A percentile compares a stretch with the other conserved stretches of the same genome.
Evolutionary conservation across 2,329 filamentous ascomycete species (phyloP).

Genomic region (Aphanoascus verrucosus): DNA sequence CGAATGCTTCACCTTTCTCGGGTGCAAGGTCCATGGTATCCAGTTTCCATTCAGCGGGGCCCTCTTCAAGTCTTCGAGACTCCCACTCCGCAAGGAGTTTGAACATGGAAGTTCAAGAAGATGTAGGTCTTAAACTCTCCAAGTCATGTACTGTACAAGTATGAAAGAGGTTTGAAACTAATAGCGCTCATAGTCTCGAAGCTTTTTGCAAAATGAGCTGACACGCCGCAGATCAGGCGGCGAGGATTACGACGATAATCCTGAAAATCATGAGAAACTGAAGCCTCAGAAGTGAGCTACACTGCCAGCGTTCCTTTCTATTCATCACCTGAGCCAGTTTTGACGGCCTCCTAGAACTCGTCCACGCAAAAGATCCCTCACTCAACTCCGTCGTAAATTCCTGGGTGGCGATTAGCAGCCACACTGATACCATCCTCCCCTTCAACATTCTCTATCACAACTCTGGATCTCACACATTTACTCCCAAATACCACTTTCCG

Average conservation of each 20-base stretch:
- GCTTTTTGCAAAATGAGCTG: slow-evolving; percentile 23
- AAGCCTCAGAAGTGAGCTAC: slow-evolving; percentile 26
- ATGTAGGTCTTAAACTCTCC: slow-evolving; percentile 22
- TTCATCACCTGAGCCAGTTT: not conserved
- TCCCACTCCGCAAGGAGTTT: slow-evolving; percentile 28
- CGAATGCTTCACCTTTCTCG: slow-evolving; percentile 28
- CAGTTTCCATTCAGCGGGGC: slow-evolving; percentile 16
- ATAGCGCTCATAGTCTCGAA: not conserved
- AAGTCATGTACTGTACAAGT: not conserved
- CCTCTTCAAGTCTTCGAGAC: slow-evolving; percentile 17
- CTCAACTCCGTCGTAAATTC: slow-evolving; percentile 11
- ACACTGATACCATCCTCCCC: too few relatives aligned
- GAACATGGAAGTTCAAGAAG: slow-evolving; percentile 31
- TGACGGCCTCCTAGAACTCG: not conserved
- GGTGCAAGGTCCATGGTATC: slow-evolving; percentile 29
- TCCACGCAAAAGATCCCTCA: slow-evolving; percentile 9
- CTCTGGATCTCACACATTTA: too few relatives aligned
- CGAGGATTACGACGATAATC: not conserved
- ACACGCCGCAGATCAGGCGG: slow-evolving; percentile 14
- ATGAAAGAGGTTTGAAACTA: not conserved
- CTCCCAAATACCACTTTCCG: too few relatives aligned
- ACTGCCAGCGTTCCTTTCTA: too few relatives aligned
- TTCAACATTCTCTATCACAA: too few relatives aligned
- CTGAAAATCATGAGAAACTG: slow-evolving; percentile 11
- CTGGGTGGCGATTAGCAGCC: not conserved